Conservation (phyloP, 2,329 filamentous ascomycete genomes). For the Sporothrix globosa region DNA sequence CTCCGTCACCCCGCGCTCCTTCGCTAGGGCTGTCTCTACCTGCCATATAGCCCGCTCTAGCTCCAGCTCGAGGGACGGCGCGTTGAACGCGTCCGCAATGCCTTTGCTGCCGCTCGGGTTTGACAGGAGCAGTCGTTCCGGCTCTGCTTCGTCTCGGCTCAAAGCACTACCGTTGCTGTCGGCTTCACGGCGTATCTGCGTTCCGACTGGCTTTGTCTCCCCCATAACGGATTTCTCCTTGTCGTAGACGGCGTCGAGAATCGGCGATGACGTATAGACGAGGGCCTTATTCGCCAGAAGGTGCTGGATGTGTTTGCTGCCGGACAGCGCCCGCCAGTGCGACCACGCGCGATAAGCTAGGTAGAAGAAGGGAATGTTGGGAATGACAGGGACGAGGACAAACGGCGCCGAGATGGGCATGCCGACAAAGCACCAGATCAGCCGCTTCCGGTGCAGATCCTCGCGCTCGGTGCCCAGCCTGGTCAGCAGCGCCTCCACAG, state of each 20-base stretch:
- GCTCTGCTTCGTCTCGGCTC: constrained; percentile 36
- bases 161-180: constrained; percentile 32
- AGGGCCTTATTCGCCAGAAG: constrained; percentile 75
- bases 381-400: constrained; percentile 83
- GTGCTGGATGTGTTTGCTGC: constrained; percentile 83
- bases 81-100: constrained; percentile 57
- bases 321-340: constrained; percentile 83
- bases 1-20: constrained; percentile 40
- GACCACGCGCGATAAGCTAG: constrained; percentile 89
- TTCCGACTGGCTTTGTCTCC: constrained; percentile 36
- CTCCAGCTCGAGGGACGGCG: constrained; percentile 72
- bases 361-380: constrained; percentile 97
- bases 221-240: constrained; percentile 39
- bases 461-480: constrained; percentile 80
- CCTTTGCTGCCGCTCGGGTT: constrained; percentile 42
- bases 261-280: constrained; percentile 63
- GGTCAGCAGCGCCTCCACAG: constrained; percentile 67
- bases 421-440: constrained; percentile 79
- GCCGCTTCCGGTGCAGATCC: constrained; percentile 70
- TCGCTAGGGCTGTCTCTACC: constrained; percentile 58
- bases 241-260: constrained; percentile 74
- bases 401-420: constrained; percentile 85
- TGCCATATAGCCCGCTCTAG: constrained; percentile 77
- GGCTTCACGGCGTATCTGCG: constrained; percentile 34
- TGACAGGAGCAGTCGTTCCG: constrained; percentile 50